Evolutionary conservation across 1,139 yeast species (phyloP).

Genomic region (Debaryomycetaceae sp.): DNA sequence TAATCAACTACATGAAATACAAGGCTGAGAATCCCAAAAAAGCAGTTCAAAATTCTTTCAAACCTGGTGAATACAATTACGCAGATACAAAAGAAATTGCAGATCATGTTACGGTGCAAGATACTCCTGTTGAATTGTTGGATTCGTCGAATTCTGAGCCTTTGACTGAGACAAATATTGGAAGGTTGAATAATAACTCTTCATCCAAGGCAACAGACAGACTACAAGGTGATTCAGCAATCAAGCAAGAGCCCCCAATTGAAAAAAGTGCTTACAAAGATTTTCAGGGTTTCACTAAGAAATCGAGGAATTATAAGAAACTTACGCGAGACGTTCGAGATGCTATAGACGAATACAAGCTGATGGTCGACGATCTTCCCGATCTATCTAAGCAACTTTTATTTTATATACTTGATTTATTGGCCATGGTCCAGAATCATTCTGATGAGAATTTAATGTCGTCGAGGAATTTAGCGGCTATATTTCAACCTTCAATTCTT

Average conservation of each 20-base stretch:
- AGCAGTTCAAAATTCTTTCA: constrained; percentile 1
- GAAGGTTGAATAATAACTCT: constrained; percentile 17
- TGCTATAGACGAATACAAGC: constrained; percentile 70
- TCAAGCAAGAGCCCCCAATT: neutral
- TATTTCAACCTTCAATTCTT: constrained; percentile 90
- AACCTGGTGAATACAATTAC: neutral
- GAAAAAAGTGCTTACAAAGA: constrained; percentile 8
- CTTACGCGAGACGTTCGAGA: constrained; percentile 59
- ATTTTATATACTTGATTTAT: constrained; percentile 82
- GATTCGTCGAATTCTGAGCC: constrained; percentile 21
- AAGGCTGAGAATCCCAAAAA: constrained; percentile 44
- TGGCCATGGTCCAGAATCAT: constrained; percentile 81
- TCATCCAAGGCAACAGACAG: neutral
- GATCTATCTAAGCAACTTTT: constrained; percentile 71
- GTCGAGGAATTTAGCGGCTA: constrained; percentile 88
- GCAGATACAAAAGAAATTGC: neutral
- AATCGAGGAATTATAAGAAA: constrained; percentile 37
- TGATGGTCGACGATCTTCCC: constrained; percentile 64
- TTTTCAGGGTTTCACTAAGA: constrained; percentile 12
- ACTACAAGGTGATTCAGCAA: neutral
- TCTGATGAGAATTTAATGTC: constrained; percentile 84
- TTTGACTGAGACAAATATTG: constrained; percentile 31
- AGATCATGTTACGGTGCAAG: neutral
- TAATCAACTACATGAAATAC: constrained; percentile 60
- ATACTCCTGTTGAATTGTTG: constrained; percentile 6